phyloP scores from a whole-genome alignment of 495 filamentous ascomycete species.

The Chaetomidium leptoderma region DNA sequence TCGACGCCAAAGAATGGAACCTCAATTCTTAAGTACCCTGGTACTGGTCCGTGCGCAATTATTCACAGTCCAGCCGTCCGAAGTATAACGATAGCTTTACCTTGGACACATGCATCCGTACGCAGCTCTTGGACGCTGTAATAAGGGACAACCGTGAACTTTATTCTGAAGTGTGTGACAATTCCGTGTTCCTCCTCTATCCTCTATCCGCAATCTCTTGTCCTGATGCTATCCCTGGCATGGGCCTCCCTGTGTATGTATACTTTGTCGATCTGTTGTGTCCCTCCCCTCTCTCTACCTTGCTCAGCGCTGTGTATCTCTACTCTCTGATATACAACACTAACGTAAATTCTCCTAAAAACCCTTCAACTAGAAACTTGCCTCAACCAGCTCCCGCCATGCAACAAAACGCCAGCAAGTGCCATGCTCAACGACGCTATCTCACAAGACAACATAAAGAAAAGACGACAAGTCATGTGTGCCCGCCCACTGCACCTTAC shows the following conservation, averaged over 20 bases:
- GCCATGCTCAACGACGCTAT: constrained; percentile 8
- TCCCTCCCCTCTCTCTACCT: neutral
- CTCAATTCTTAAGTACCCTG: neutral
- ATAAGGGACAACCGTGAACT: too few species aligned
- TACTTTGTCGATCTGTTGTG: neutral
- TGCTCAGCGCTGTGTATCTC: neutral
- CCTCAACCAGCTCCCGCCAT: neutral
- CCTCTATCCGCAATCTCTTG: neutral
- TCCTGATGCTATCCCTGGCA: neutral
- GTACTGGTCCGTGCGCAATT: neutral
- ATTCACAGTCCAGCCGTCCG: too few species aligned
- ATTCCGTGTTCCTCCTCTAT: neutral
- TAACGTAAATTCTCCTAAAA: neutral
- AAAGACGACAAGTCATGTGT: neutral
- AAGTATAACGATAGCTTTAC: too few species aligned
- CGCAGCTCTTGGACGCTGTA: too few species aligned
- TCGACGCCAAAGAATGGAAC: neutral
- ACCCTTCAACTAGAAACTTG: neutral
- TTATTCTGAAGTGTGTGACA: too few species aligned
- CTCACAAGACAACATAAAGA: constrained; percentile 2
- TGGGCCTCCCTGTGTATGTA: neutral
- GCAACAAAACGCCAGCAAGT: constrained; percentile 9
- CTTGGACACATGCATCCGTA: too few species aligned
- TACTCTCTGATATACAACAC: neutral
- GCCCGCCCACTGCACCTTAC: neutral